Evolutionary conservation across 2,329 filamentous ascomycete genomes (phyloP).

Genomic region (Pseudogymnoascus sp.): DNA sequence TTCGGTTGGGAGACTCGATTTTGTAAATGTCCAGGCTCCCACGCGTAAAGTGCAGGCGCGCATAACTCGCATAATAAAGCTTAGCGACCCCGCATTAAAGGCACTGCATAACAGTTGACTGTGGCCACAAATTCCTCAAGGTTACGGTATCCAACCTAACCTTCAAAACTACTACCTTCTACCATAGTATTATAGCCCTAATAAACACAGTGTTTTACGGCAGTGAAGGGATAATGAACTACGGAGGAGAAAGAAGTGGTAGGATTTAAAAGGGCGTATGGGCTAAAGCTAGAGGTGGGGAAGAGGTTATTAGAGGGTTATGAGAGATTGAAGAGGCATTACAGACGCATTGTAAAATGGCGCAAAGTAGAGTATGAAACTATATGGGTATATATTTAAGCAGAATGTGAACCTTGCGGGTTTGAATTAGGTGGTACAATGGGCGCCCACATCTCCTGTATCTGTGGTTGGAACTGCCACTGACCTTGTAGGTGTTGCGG

Average conservation of each 20-base stretch:
- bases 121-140: constrained; percentile 1
- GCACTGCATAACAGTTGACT: not conserved
- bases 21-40: not conserved
- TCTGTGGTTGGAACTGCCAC: not conserved
- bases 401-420: not conserved
- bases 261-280: not conserved
- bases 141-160: not conserved
- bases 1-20: constrained; percentile 3
- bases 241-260: not conserved
- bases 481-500: not conserved
- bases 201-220: too few relatives aligned
- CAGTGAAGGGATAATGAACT: not conserved
- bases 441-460: not conserved
- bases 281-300: not conserved
- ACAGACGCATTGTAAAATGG: not conserved
- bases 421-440: not conserved
- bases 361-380: not conserved
- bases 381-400: not conserved
- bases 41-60: not conserved
- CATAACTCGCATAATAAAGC: not conserved
- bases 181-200: not conserved
- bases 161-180: not conserved
- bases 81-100: not conserved
- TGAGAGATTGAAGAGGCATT: not conserved
- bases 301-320: too few relatives aligned